phyloP scores from a whole-genome alignment of 371 early-diverging fungal genomes.

The Syncephalastrum monosporum region DNA sequence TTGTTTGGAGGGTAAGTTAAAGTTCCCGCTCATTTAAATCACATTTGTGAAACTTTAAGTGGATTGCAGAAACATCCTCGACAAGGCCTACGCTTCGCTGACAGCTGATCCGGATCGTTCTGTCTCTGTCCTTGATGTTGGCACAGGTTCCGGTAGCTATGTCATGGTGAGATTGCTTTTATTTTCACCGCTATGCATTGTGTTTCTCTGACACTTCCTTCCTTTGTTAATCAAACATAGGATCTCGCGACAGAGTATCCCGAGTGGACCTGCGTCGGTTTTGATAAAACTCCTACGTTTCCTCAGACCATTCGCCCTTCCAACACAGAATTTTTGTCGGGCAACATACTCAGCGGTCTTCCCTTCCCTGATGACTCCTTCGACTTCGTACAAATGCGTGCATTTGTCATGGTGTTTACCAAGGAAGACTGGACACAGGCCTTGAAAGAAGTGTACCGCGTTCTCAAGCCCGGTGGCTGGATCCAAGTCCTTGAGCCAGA shows the following conservation, averaged over 20 bases:
- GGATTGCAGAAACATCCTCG: slow-evolving; percentile 2
- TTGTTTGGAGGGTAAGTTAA: slow-evolving; percentile 17
- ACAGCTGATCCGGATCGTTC: slow-evolving; percentile 1
- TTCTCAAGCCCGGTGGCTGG: no score
- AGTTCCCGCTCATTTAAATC: no score
- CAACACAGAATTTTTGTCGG: slow-evolving; percentile 41
- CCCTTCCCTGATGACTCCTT: slow-evolving; percentile 57
- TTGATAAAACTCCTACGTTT: slow-evolving; percentile 55
- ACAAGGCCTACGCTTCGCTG: neutral
- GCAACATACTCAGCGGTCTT: slow-evolving; percentile 47
- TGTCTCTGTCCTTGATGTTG: slow-evolving; percentile 10
- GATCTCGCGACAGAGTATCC: slow-evolving; percentile 62
- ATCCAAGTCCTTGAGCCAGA: no score
- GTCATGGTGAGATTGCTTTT: slow-evolving; percentile 29
- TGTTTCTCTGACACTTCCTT: neutral
- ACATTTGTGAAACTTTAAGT: neutral
- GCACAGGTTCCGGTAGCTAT: slow-evolving; percentile 49
- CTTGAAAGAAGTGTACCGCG: no score
- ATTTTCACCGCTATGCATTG: neutral
- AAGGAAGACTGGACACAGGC: no score
- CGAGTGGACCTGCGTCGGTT: slow-evolving; percentile 46
- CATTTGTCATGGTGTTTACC: no score
- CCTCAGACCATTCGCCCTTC: slow-evolving; percentile 44
- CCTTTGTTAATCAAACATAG: slow-evolving; percentile 15
- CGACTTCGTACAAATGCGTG: slow-evolving; percentile 56